Evolutionary conservation across 257 asterid species (phyloP).

Genomic region (Cynanchum wilfordii): DNA sequence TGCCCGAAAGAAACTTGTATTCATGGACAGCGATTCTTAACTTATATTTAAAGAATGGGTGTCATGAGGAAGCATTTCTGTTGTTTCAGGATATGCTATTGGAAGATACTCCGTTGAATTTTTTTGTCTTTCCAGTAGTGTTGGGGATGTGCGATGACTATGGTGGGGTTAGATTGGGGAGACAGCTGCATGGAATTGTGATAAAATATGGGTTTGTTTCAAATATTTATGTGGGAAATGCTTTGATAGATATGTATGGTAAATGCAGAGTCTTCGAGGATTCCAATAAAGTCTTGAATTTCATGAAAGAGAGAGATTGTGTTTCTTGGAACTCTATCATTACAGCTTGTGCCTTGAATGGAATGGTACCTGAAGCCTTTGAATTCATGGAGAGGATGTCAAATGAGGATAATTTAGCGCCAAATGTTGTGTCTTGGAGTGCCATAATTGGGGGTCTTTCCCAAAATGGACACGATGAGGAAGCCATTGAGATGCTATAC

Average conservation of each 20-base stretch:
- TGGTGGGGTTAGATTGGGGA: constrained; percentile 63
- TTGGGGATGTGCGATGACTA: constrained; percentile 59
- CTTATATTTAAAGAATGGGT: constrained; percentile 37
- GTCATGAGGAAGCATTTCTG: constrained; percentile 37
- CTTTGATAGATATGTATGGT: constrained; percentile 75
- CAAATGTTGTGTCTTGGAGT: constrained; percentile 67
- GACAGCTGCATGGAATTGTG: constrained; percentile 57
- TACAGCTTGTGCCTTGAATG: constrained; percentile 59
- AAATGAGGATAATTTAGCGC: constrained; percentile 28
- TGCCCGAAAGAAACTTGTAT: constrained; percentile 55
- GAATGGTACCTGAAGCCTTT: constrained; percentile 46
- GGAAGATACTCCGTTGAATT: constrained; percentile 60
- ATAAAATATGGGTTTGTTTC: constrained; percentile 42
- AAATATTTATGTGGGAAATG: constrained; percentile 62
- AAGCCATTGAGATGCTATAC: constrained; percentile 50
- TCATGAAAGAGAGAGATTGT: constrained; percentile 41
- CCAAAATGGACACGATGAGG: constrained; percentile 53
- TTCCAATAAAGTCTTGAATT: constrained; percentile 43
- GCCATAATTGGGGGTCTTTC: constrained; percentile 67
- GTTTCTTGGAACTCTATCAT: constrained; percentile 77
- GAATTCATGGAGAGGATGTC: constrained; percentile 45
- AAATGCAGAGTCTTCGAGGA: constrained; percentile 54
- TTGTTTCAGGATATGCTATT: constrained; percentile 33
- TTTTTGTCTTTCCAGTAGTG: constrained; percentile 59
- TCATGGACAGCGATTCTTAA: constrained; percentile 47